Evolutionary conservation across 2,329 filamentous ascomycete species (phyloP).

Genomic region (Fusarium veterinarium): DNA sequence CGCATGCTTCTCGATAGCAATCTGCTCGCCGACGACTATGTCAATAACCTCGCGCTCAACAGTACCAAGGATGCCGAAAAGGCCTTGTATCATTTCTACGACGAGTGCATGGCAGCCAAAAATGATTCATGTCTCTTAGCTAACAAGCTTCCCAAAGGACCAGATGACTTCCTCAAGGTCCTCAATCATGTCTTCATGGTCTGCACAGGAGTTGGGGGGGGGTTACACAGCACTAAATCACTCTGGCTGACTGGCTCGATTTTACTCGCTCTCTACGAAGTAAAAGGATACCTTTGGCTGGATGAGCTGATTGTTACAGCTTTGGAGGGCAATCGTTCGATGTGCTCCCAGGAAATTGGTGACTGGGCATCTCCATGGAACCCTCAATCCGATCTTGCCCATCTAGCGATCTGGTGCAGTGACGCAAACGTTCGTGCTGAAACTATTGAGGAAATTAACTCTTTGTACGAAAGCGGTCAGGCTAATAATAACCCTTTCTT

Average conservation of each 20-base stretch:
- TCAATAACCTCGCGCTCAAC: fast-evolving
- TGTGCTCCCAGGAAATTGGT: not conserved
- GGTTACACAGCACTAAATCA: not conserved
- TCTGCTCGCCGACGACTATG: conserved; percentile 21
- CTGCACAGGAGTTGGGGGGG: not conserved
- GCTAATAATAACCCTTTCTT: not conserved
- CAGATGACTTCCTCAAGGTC: not conserved
- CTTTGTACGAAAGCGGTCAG: fast-evolving
- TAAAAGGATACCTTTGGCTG: fast-evolving
- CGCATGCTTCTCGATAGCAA: conserved; percentile 35
- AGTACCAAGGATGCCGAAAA: not conserved
- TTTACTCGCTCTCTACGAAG: fast-evolving
- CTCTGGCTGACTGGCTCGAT: fast-evolving
- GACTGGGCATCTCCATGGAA: not conserved
- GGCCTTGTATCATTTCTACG: not conserved
- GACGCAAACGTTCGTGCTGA: not conserved
- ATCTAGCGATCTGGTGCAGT: not conserved
- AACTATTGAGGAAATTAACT: not conserved
- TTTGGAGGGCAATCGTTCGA: not conserved
- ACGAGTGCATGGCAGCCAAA: not conserved
- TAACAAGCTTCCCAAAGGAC: not conserved
- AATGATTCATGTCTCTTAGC: not conserved
- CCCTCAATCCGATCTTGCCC: not conserved
- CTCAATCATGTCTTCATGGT: not conserved
- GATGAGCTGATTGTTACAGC: not conserved